These are phyloP conservation scores for Rubus parviflorus DNA, from an alignment of 306 rosid species.

Conservation along the genomic window DNA sequence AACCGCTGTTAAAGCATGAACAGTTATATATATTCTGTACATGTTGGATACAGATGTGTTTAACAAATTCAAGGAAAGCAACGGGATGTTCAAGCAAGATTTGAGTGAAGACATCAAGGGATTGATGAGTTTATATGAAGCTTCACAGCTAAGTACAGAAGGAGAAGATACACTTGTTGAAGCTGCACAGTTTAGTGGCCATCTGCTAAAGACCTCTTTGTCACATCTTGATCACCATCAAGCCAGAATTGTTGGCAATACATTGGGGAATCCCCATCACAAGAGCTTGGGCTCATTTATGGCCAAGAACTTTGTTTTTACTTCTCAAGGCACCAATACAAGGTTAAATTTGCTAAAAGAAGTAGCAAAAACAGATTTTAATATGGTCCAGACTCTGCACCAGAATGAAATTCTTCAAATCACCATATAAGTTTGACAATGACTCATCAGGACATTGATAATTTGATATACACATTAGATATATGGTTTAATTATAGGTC, in stretches of 20 bases:
- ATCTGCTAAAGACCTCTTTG: constrained; percentile 8
- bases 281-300: constrained; percentile 52
- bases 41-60: constrained; percentile 16
- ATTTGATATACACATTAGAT: neutral
- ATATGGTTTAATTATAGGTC: neutral
- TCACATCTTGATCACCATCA: constrained; percentile 3
- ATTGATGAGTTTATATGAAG: constrained; percentile 37
- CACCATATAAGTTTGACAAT: constrained; percentile 30
- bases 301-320: constrained; percentile 28
- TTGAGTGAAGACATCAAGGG: constrained; percentile 27
- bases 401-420: constrained; percentile 46
- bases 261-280: constrained; percentile 55
- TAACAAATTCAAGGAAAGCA: constrained; percentile 26
- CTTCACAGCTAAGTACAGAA: constrained; percentile 33
- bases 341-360: constrained; percentile 44
- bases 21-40: neutral
- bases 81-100: constrained; percentile 12
- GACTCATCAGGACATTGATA: neutral
- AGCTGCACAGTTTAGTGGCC: constrained; percentile 26
- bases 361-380: constrained; percentile 46
- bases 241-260: constrained; percentile 24
- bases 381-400: constrained; percentile 27
- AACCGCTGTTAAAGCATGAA: neutral
- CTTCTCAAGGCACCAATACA: constrained; percentile 20
- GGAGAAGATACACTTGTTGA: constrained; percentile 34